Conservation (phyloP, 345 rosid species). For the Turnera subulata region DNA sequence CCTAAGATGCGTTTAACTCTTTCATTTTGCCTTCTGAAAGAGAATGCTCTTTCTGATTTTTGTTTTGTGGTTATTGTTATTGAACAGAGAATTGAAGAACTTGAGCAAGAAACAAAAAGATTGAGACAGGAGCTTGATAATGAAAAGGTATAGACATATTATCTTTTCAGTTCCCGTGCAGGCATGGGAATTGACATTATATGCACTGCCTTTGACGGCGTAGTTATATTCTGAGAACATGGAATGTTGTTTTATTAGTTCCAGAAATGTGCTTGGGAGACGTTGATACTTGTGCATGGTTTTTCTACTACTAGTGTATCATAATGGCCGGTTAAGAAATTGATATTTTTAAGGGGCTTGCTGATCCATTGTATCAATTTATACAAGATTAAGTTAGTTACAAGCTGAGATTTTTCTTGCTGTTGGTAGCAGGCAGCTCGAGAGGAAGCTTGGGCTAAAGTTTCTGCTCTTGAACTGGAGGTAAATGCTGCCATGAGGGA, state of each 20-base stretch:
- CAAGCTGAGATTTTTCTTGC: constrained; percentile 59
- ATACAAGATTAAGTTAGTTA: too few relatives aligned
- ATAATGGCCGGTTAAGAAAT: too few relatives aligned
- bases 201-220: neutral
- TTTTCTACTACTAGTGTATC: too few relatives aligned
- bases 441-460: constrained; percentile 98
- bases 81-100: constrained; percentile 80
- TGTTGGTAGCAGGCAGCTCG: constrained; percentile 96
- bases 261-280: too few relatives aligned
- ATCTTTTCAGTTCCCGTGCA: constrained; percentile 6
- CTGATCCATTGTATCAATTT: too few relatives aligned
- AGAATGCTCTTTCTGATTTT: constrained; percentile 10
- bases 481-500: constrained; percentile 72
- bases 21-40: neutral
- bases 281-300: too few relatives aligned
- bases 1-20: too few relatives aligned
- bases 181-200: neutral
- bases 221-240: too few relatives aligned
- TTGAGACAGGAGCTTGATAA: constrained; percentile 64
- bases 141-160: constrained; percentile 73
- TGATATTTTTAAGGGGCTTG: too few relatives aligned
- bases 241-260: too few relatives aligned
- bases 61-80: constrained; percentile 14
- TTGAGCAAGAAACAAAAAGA: constrained; percentile 55
- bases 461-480: constrained; percentile 83